Base-by-base conservation (phyloP, 768 basidiomycete species). In the Filobasidium wieringae region DNA sequence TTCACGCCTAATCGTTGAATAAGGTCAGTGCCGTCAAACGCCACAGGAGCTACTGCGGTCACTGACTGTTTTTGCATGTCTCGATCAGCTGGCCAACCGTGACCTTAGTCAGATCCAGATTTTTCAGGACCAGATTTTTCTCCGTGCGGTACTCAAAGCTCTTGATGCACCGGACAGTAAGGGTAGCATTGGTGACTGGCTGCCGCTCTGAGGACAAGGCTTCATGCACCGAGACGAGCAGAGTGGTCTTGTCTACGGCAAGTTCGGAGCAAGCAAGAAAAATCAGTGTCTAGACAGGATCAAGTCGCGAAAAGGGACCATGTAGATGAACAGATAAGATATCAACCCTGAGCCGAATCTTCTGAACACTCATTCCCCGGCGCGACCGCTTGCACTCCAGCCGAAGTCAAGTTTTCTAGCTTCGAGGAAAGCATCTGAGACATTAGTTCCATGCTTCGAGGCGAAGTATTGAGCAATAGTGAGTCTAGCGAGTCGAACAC, bases 151-250 rank as follows among this genome's bases (percentile, higher is more conserved):
- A 96, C 68, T 83, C 84, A 72, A 99, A 93, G 19, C 88, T 90
- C 71, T 99, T 99, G 77, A 99, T 88, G 61, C 96, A 80, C 31
- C 93, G 84, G 50, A 97, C 73, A 7, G 93, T 97, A 57, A 97
- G 76, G 4, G 88, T 90, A 22, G 89, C 88, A 60, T 82, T 78
- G 2, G 85, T 84, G 5, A 62, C 53, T 0, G 70, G 72, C 41
- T 65, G 55, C 2, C 57, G 54, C 30, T 58, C 57, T 4, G 63
- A 65, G 5, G 66, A 51, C 24, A 53, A 55, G 1, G 50, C 47
- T 12, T 57, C 56, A 24, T 57, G 56, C 31, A 49, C 47, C 1
- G 56, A 40, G 5, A 5, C 32, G 11, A 26, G 19, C 37, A 22
- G 22, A 40, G 37, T 22, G 11, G 11, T 40, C 37, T 4, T 22